Conservation (phyloP, 352 stramenopile species). For the Phytopythium aichiense region DNA sequence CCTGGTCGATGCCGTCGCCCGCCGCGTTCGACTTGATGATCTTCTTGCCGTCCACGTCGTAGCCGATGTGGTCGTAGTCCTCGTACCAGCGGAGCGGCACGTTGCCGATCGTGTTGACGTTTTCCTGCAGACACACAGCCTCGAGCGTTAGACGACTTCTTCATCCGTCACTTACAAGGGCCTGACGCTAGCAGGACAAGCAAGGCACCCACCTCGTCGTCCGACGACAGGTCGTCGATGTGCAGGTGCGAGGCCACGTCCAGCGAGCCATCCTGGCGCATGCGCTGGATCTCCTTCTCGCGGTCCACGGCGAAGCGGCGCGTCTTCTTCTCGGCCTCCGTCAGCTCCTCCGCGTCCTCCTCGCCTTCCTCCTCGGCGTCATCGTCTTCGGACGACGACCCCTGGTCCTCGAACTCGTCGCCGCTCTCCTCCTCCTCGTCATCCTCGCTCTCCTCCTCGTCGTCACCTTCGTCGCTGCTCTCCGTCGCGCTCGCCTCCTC, state of each 20-base stretch:
- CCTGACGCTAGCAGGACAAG: not conserved
- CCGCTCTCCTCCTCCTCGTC: conserved; percentile 43
- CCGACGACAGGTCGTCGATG: conserved; percentile 98
- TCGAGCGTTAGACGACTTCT: not conserved
- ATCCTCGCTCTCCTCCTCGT: conserved; percentile 42
- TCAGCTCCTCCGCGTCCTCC: conserved; percentile 66
- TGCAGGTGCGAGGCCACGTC: conserved; percentile 89
- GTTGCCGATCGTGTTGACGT: conserved; percentile 96
- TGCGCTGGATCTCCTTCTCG: conserved; percentile 75
- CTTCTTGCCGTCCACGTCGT: conserved; percentile 96
- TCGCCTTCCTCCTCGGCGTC: conserved; percentile 54
- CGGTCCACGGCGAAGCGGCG: conserved; percentile 65
- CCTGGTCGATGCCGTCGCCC: conserved; percentile 88
- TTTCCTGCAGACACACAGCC: conserved; percentile 49
- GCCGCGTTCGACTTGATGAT: conserved; percentile 91
- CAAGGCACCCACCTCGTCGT: conserved; percentile 85
- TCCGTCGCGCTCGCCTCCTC: conserved; percentile 49
- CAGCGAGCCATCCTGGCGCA: conserved; percentile 83
- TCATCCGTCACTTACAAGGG: not conserved
- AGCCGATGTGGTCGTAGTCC: conserved; percentile 99
- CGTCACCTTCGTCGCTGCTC: conserved; percentile 46
- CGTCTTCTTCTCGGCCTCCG: conserved; percentile 81
- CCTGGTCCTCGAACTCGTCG: conserved; percentile 85
- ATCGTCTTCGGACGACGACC: conserved; percentile 79
- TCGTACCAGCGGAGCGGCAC: conserved; percentile 99